Percentiles rank a stretch among this genome's conserved stretches.
Conservation (phyloP, 805 yeast species). For the Wickerhamiella azyma region DNA sequence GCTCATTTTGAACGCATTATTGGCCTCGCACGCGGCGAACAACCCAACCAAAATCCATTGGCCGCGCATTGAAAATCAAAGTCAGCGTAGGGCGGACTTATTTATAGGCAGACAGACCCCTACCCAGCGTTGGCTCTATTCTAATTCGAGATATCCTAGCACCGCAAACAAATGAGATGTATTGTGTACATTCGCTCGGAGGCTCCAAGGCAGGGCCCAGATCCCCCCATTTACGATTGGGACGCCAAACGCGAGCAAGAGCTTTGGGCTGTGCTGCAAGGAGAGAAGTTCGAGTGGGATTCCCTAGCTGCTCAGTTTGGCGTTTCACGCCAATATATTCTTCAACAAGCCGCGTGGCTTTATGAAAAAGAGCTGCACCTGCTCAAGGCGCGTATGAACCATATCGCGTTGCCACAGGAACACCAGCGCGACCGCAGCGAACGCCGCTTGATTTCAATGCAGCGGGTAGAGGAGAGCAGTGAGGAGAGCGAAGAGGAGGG, state of each 20-base stretch:
- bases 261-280: conserved; percentile 26
- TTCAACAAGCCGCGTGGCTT: conserved; percentile 32
- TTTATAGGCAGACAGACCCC: background rate
- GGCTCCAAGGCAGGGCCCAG: conserved; percentile 31
- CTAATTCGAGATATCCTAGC: too few species aligned
- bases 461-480: background rate
- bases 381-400: conserved; percentile 24
- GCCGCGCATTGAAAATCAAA: background rate
- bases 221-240: conserved; percentile 29
- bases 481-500: conserved; percentile 4
- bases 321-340: conserved; percentile 26
- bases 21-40: conserved; percentile 1
- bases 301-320: conserved; percentile 26
- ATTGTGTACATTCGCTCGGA: conserved; percentile 34
- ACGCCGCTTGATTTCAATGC: background rate
- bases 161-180: conserved; percentile 7
- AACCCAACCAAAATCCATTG: background rate
- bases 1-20: conserved; percentile 23
- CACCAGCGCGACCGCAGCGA: background rate
- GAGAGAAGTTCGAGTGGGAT: conserved; percentile 24
- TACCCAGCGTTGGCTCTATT: too few species aligned
- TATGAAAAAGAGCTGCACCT: conserved; percentile 29
- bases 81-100: background rate
- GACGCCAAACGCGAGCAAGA: conserved; percentile 22
- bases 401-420: conserved; percentile 9